phyloP scores from a whole-genome alignment of 805 yeast genomes.

The Metschnikowia borealis region DNA sequence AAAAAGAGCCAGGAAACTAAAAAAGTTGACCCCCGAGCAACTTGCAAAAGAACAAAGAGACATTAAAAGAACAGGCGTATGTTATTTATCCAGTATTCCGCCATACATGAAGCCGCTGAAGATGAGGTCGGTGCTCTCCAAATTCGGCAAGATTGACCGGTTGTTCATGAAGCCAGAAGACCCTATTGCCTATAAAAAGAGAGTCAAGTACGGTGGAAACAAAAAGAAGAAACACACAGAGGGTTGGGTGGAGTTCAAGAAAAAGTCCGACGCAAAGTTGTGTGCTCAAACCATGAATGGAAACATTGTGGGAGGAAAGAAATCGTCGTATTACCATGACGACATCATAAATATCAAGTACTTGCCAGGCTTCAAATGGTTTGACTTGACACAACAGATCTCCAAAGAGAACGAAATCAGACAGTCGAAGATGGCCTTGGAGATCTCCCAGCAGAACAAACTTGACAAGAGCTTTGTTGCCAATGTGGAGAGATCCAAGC shows the following conservation, averaged over 20 bases:
- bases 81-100: constrained; percentile 87
- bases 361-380: constrained; percentile 90
- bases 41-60: constrained; percentile 52
- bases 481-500: constrained; percentile 83
- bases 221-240: constrained; percentile 83
- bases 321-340: constrained; percentile 86
- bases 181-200: constrained; percentile 51
- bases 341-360: constrained; percentile 91
- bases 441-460: constrained; percentile 82
- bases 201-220: constrained; percentile 88
- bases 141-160: constrained; percentile 88
- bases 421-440: constrained; percentile 82
- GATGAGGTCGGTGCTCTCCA: constrained; percentile 69
- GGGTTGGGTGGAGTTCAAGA: constrained; percentile 93
- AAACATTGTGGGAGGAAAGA: constrained; percentile 86
- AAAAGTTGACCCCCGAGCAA: constrained; percentile 54
- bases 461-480: constrained; percentile 78
- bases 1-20: constrained; percentile 36
- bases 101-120: constrained; percentile 97
- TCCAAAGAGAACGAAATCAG: constrained; percentile 86
- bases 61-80: constrained; percentile 76
- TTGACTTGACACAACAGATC: constrained; percentile 87
- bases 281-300: constrained; percentile 87
- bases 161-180: constrained; percentile 86
- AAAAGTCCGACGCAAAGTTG: constrained; percentile 81